Percentiles rank a stretch among this genome's conserved stretches.
Evolutionary conservation across 805 yeast genomes (phyloP).

Genomic region (Candida methanosorbosa): DNA sequence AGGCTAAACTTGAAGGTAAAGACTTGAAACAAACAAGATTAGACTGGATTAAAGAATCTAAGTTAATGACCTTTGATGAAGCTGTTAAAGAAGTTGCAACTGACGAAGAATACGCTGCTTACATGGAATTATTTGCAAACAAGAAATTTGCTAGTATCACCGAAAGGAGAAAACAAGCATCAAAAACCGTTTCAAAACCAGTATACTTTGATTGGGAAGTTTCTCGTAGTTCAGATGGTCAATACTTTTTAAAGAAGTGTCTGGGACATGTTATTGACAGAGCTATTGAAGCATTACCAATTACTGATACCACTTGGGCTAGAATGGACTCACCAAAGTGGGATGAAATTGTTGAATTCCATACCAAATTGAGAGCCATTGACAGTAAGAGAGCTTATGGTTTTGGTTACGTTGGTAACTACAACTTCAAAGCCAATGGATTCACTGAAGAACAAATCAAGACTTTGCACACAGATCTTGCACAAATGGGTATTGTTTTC

Average conservation of each 20-base stretch:
- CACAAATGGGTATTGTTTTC: slow-evolving; percentile 46
- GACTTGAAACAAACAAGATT: slow-evolving; percentile 26
- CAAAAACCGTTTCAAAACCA: slow-evolving; percentile 19
- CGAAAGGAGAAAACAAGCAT: slow-evolving; percentile 12
- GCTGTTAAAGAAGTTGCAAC: slow-evolving; percentile 31
- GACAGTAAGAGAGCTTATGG: slow-evolving; percentile 48
- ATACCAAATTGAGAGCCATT: slow-evolving; percentile 35
- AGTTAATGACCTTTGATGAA: slow-evolving; percentile 42
- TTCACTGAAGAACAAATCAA: slow-evolving; percentile 37
- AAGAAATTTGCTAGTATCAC: slow-evolving; percentile 13
- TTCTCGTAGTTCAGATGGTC: slow-evolving; percentile 53
- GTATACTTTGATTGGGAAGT: slow-evolving; percentile 52
- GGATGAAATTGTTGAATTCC: slow-evolving; percentile 39
- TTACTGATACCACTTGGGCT: slow-evolving; percentile 53
- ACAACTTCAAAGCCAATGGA: slow-evolving; percentile 54
- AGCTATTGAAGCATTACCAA: slow-evolving; percentile 45
- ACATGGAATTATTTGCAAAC: slow-evolving; percentile 5
- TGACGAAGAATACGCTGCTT: slow-evolving; percentile 8
- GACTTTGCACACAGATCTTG: slow-evolving; percentile 46
- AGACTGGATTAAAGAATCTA: slow-evolving; percentile 36
- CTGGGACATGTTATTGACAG: slow-evolving; percentile 49
- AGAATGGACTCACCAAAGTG: slow-evolving; percentile 57
- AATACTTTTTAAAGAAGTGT: slow-evolving; percentile 40
- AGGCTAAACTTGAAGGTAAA: slow-evolving; percentile 30
- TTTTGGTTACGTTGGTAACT: slow-evolving; percentile 52